These are phyloP conservation scores for Centaurea solstitialis DNA, from an alignment of 129 eudicot species.

Conservation along the genomic window DNA sequence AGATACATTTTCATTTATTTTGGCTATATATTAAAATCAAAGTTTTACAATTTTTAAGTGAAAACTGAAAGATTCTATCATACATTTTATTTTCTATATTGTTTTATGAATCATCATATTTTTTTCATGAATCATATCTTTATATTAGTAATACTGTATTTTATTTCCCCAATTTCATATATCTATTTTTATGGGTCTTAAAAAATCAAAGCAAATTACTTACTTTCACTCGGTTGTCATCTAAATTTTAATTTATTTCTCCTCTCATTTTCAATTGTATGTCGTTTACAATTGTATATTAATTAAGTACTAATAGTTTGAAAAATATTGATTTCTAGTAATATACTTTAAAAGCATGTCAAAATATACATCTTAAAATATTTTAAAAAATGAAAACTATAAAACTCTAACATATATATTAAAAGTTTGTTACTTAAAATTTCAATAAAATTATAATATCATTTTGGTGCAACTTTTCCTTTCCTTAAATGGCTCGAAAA, in stretches of 20 bases:
- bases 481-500: background rate
- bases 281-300: background rate
- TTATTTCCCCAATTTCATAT: too few relatives aligned
- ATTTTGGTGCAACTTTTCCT: background rate
- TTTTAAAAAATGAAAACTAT: background rate
- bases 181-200: too few relatives aligned
- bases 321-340: too few relatives aligned
- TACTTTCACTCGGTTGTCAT: background rate
- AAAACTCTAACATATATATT: too few relatives aligned
- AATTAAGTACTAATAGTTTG: too few relatives aligned
- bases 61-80: background rate
- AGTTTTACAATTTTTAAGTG: background rate
- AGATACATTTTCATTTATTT: background rate
- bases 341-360: background rate
- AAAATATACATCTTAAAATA: too few relatives aligned
- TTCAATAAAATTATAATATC: background rate
- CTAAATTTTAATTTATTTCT: too few relatives aligned
- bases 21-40: background rate
- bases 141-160: too few relatives aligned
- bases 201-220: background rate
- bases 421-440: too few relatives aligned
- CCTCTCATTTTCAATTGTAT: background rate
- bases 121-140: background rate
- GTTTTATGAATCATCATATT: background rate
- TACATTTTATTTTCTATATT: background rate